A percentile compares a stretch with the other conserved stretches of the same genome.
These are phyloP conservation scores for Plantago major DNA, from an alignment of 257 asterid genomes.

Conservation along the genomic window DNA sequence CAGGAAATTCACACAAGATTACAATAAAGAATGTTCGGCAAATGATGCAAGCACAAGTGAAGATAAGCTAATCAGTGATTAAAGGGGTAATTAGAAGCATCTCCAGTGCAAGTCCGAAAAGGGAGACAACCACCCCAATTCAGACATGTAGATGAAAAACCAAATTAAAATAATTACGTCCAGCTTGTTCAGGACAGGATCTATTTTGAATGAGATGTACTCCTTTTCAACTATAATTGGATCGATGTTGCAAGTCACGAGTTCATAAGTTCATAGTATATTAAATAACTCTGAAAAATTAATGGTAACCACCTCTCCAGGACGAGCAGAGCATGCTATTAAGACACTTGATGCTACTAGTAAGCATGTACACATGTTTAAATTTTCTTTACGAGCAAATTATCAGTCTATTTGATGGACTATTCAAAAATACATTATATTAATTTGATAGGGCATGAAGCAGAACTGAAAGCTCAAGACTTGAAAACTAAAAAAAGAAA, in stretches of 20 bases:
- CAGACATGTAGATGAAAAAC: neutral
- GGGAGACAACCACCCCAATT: conserved; percentile 4
- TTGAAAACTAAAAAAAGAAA: neutral
- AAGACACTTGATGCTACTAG: too few species aligned
- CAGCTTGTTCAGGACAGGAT: neutral
- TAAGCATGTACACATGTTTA: too few species aligned
- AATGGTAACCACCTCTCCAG: too few species aligned
- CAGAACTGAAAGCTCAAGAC: neutral
- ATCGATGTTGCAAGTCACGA: too few species aligned
- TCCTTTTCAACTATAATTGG: too few species aligned
- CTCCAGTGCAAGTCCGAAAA: conserved; percentile 6
- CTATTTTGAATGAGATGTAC: neutral
- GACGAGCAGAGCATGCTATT: too few species aligned
- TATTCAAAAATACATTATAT: too few species aligned
- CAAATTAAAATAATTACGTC: neutral
- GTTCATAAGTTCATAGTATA: too few species aligned
- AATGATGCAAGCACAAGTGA: conserved; percentile 4
- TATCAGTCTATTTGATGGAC: too few species aligned
- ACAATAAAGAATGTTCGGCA: conserved; percentile 8
- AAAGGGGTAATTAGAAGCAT: conserved; percentile 6
- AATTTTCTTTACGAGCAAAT: too few species aligned
- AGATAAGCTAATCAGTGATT: conserved; percentile 16
- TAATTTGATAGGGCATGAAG: too few species aligned
- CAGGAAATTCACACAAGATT: conserved; percentile 20
- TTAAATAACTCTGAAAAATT: too few species aligned